These are phyloP conservation scores for Fusarium sp. DNA, from an alignment of 2,329 filamentous ascomycete genomes.

Conservation along the genomic window DNA sequence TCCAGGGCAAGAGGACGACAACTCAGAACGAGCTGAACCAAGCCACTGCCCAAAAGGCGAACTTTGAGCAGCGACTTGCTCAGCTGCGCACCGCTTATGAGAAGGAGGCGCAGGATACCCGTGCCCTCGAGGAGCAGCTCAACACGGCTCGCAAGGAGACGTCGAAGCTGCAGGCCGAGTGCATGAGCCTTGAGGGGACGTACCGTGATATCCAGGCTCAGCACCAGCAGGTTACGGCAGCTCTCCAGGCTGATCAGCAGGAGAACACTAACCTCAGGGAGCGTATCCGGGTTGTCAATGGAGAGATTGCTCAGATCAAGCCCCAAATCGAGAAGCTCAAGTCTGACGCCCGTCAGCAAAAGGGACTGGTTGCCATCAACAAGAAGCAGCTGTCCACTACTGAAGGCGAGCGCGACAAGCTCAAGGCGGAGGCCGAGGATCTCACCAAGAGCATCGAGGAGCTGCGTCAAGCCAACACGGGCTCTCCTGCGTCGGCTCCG, in stretches of 20 bases:
- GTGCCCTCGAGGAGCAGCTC: constrained; percentile 85
- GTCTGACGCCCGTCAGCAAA: constrained; percentile 92
- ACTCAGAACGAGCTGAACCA: constrained; percentile 87
- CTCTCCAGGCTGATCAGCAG: constrained; percentile 86
- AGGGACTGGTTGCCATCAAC: constrained; percentile 96
- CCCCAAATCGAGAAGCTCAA: constrained; percentile 94
- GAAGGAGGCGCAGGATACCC: constrained; percentile 90
- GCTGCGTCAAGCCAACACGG: constrained; percentile 63
- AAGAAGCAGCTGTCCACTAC: constrained; percentile 96
- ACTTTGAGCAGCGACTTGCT: constrained; percentile 88
- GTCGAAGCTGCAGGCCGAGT: constrained; percentile 84
- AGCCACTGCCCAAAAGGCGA: constrained; percentile 87
- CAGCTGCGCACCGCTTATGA: constrained; percentile 92
- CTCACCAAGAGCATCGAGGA: constrained; percentile 74
- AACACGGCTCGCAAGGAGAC: constrained; percentile 82
- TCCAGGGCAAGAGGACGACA: constrained; percentile 82
- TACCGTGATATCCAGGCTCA: constrained; percentile 86
- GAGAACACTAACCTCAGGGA: constrained; percentile 91
- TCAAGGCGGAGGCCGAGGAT: constrained; percentile 82
- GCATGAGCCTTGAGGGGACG: constrained; percentile 83
- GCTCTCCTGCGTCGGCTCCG: constrained; percentile 60
- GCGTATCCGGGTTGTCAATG: constrained; percentile 84
- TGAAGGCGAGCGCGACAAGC: constrained; percentile 88
- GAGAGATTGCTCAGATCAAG: constrained; percentile 85
- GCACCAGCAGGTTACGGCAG: constrained; percentile 79